These are phyloP conservation scores for Stephania japonica DNA, from an alignment of 164 flowering plant species.

Conservation along the genomic window DNA sequence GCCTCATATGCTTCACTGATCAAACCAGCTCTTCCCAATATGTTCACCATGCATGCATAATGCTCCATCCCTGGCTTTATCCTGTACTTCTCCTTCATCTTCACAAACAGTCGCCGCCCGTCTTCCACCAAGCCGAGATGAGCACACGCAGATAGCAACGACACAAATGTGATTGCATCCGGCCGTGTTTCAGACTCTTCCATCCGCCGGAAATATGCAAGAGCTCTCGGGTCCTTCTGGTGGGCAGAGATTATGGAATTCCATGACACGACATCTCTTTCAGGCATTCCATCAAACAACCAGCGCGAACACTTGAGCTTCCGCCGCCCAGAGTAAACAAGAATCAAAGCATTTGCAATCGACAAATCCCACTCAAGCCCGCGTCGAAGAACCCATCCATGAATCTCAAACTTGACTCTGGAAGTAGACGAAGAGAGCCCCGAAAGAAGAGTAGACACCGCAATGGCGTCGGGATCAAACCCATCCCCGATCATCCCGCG, in stretches of 20 bases:
- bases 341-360: slow-evolving; percentile 58
- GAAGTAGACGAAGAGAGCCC: slow-evolving; percentile 17
- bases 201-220: slow-evolving; percentile 54
- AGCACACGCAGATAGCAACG: slow-evolving; percentile 67
- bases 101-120: slow-evolving; percentile 41
- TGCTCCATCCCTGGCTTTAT: slow-evolving; percentile 68
- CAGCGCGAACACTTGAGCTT: slow-evolving; percentile 30
- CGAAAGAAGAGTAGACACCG: slow-evolving; percentile 50
- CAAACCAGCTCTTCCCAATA: slow-evolving; percentile 66
- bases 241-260: slow-evolving; percentile 72
- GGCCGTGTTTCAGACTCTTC: slow-evolving; percentile 35
- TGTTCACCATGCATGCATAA: slow-evolving; percentile 76
- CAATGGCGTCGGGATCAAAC: slow-evolving; percentile 48
- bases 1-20: slow-evolving; percentile 53
- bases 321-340: slow-evolving; percentile 37
- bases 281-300: slow-evolving; percentile 54
- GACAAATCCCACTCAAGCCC: slow-evolving; percentile 47
- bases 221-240: slow-evolving; percentile 30
- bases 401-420: slow-evolving; percentile 43
- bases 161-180: slow-evolving; percentile 63
- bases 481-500: slow-evolving; percentile 46
- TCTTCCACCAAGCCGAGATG: slow-evolving; percentile 53
- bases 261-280: slow-evolving; percentile 72
- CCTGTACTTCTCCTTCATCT: slow-evolving; percentile 42
- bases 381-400: slow-evolving; percentile 61